Percentiles rank a stretch among this genome's conserved stretches.
Conservation (phyloP, 257 asterid species). For the Avicennia marina region DNA sequence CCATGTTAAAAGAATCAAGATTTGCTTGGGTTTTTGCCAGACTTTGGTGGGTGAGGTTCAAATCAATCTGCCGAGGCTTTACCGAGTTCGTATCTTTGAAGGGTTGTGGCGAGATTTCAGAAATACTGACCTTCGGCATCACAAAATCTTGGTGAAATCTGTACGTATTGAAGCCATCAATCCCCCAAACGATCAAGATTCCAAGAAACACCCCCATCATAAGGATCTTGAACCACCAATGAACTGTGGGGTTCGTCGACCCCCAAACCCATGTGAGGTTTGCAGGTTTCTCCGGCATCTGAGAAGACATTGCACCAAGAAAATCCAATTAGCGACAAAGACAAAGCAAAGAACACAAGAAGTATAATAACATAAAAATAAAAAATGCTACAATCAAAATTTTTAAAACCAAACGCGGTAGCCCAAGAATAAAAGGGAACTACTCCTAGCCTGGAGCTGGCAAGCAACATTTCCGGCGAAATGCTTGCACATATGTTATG, state of each 20-base stretch:
- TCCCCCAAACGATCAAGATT: neutral
- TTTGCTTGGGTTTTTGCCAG: conserved; percentile 21
- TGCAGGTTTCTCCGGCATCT: too few relatives aligned
- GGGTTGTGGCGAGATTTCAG: conserved; percentile 6
- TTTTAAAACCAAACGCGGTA: too few relatives aligned
- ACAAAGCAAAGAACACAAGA: too few relatives aligned
- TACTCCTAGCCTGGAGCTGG: too few relatives aligned
- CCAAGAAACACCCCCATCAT: conserved; percentile 23
- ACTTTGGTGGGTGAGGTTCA: conserved; percentile 25
- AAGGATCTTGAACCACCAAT: conserved; percentile 58
- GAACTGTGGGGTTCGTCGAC: conserved; percentile 48
- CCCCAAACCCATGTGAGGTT: too few relatives aligned
- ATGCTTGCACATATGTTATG: too few relatives aligned
- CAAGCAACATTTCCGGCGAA: too few relatives aligned
- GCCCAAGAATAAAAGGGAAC: too few relatives aligned
- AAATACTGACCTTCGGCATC: conserved; percentile 30
- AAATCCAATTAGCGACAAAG: too few relatives aligned
- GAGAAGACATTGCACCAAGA: too few relatives aligned
- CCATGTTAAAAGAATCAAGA: conserved; percentile 16
- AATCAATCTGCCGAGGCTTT: conserved; percentile 19
- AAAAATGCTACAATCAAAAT: too few relatives aligned
- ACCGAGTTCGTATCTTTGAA: conserved; percentile 33
- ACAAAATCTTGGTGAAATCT: neutral
- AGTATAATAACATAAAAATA: too few relatives aligned
- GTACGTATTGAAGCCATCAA: neutral